Percentiles rank a stretch among this genome's conserved stretches.
Evolutionary conservation across 768 basidiomycete species (phyloP).

Genomic region (Termitomyces sp.): DNA sequence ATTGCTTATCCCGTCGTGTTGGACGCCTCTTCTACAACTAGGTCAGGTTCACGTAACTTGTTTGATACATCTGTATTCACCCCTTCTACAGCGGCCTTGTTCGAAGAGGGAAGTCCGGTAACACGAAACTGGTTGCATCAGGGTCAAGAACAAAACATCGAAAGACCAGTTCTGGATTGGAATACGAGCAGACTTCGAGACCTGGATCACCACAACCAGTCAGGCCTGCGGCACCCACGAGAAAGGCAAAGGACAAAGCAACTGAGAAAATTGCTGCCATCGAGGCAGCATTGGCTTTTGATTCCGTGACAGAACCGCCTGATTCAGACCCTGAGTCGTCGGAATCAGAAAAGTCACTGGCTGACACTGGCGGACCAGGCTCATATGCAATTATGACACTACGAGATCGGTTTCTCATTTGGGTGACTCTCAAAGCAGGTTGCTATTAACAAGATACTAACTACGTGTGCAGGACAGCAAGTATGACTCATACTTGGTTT

Average conservation of each 20-base stretch:
- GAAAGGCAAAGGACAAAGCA: not conserved
- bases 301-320: not conserved
- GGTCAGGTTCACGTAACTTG: not conserved
- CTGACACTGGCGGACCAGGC: not conserved
- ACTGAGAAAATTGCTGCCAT: no score
- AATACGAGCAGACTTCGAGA: not conserved
- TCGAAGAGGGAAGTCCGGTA: no score
- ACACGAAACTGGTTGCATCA: no score
- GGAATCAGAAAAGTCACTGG: not conserved
- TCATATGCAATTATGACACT: not conserved
- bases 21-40: not conserved
- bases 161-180: not conserved
- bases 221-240: not conserved
- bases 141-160: no score
- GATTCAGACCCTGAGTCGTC: not conserved
- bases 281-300: no score
- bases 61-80: not conserved
- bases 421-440: not conserved
- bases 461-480: no score
- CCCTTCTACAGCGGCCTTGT: not conserved
- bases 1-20: not conserved
- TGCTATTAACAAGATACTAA: no score
- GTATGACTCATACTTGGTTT: no score
- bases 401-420: not conserved
- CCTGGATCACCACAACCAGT: not conserved